Percentiles rank a stretch among this genome's conserved stretches.
Conservation (phyloP, 768 basidiomycete species). For the Lactarius evosmus region DNA sequence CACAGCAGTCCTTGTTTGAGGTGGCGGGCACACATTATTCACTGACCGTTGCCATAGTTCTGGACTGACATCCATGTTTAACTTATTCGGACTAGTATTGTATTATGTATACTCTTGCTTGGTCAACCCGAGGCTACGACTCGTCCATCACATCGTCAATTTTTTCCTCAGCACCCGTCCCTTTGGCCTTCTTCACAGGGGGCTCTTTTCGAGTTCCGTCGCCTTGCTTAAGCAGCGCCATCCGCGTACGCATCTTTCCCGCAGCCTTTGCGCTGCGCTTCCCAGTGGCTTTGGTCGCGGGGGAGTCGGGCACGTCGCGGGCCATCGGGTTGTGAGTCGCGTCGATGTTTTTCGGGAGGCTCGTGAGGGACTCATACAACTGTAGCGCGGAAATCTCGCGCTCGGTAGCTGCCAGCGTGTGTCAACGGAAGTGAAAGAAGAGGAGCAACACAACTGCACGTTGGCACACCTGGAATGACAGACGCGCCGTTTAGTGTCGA, state of each 20-base stretch:
- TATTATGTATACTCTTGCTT: neutral
- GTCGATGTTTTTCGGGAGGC: slow-evolving; percentile 59
- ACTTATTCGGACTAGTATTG: neutral
- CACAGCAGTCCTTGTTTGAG: slow-evolving; percentile 28
- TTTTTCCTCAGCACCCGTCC: neutral
- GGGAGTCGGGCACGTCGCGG: slow-evolving; percentile 31
- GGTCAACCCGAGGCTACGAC: neutral
- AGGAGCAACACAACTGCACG: neutral
- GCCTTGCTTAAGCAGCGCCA: slow-evolving; percentile 22
- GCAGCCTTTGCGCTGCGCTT: slow-evolving; percentile 23
- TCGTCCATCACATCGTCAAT: slow-evolving; percentile 19
- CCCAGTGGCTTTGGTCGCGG: slow-evolving; percentile 13
- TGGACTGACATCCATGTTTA: slow-evolving; percentile 20
- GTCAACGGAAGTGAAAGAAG: slow-evolving; percentile 4
- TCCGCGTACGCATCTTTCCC: slow-evolving; percentile 29
- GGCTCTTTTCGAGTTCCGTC: neutral
- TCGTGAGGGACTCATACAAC: slow-evolving; percentile 54
- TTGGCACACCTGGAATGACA: slow-evolving; percentile 45
- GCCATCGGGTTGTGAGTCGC: slow-evolving; percentile 44
- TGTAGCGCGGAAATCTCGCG: slow-evolving; percentile 53
- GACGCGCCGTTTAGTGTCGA: slow-evolving; percentile 46
- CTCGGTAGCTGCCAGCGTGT: slow-evolving; percentile 40
- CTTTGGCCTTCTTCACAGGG: slow-evolving; percentile 11
- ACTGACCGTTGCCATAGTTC: slow-evolving; percentile 27
- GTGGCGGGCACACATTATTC: slow-evolving; percentile 14